Conservation (phyloP, 139 green algal genomes). For the Astrephomene gubernaculifera region DNA sequence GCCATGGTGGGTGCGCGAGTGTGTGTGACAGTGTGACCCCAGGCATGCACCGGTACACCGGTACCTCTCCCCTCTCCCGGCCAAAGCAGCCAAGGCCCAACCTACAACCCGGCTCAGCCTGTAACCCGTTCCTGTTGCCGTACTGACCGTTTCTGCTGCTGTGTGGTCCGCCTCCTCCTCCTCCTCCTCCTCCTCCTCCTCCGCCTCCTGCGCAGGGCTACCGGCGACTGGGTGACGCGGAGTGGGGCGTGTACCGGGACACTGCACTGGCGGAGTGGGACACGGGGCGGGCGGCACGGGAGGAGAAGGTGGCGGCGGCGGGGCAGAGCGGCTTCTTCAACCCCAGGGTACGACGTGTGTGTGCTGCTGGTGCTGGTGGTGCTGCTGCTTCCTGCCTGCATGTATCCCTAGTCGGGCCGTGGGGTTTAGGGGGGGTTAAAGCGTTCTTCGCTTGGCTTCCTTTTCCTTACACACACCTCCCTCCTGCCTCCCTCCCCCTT, state of each 20-base stretch:
- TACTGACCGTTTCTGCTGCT: too few species aligned
- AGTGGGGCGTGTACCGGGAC: conserved; percentile 38
- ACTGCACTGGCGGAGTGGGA: conserved; percentile 32
- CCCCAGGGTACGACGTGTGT: conserved; percentile 3
- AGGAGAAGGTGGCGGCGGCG: conserved; percentile 1
- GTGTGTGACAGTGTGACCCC: not conserved
- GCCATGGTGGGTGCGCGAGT: conserved; percentile 11
- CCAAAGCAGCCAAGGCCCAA: too few species aligned
- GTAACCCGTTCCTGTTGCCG: too few species aligned
- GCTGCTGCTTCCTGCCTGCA: too few species aligned
- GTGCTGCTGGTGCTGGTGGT: too few species aligned
- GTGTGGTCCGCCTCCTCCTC: too few species aligned
- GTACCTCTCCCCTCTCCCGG: not conserved
- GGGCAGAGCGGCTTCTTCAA: conserved; percentile 39
- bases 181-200: too few species aligned
- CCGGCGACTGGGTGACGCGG: conserved; percentile 19
- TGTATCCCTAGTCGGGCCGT: too few species aligned
- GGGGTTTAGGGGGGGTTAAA: too few species aligned
- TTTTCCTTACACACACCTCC: too few species aligned
- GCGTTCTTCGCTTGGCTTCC: too few species aligned
- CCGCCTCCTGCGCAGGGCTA: not conserved
- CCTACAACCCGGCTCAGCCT: too few species aligned
- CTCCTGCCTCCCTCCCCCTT: not conserved
- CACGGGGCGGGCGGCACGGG: not conserved
- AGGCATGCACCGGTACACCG: not conserved